Conservation (phyloP, 2,329 filamentous ascomycete species). For the Colletotrichum kahawae region DNA sequence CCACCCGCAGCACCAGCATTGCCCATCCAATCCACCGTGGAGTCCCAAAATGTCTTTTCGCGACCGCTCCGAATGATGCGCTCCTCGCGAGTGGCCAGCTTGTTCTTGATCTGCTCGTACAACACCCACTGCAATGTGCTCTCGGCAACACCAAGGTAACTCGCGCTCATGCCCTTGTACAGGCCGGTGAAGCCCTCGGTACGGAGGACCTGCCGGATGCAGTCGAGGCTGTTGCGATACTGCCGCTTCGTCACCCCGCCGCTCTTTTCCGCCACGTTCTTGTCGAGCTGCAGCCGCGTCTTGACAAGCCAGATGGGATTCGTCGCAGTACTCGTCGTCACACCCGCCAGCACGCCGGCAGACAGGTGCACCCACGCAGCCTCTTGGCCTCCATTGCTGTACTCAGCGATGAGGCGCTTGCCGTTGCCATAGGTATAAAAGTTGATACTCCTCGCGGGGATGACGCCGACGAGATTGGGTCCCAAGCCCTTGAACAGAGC, state of each 20-base stretch:
- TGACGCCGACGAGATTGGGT: constrained; percentile 87
- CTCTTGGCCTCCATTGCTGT: constrained; percentile 74
- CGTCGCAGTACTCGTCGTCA: constrained; percentile 87
- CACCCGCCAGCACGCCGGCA: constrained; percentile 78
- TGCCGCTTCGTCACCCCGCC: constrained; percentile 62
- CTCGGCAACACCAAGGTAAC: constrained; percentile 89
- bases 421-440: constrained; percentile 94
- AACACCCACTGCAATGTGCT: constrained; percentile 92
- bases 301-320: constrained; percentile 98
- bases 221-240: constrained; percentile 90
- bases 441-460: constrained; percentile 89
- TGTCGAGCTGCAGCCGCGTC: constrained; percentile 90
- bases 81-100: constrained; percentile 69
- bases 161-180: constrained; percentile 90
- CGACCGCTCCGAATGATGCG: constrained; percentile 62
- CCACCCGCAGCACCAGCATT: constrained; percentile 80
- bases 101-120: constrained; percentile 89
- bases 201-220: constrained; percentile 79
- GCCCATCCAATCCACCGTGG: constrained; percentile 77
- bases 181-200: constrained; percentile 82
- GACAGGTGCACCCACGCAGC: constrained; percentile 78
- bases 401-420: constrained; percentile 79
- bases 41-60: constrained; percentile 73
- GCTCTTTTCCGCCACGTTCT: constrained; percentile 71
- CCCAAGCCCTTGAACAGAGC: constrained; percentile 93